A percentile compares a stretch with the other conserved stretches of the same genome.
Conservation (phyloP, 2,329 filamentous ascomycete species). For the Sordariomycetes sp. region DNA sequence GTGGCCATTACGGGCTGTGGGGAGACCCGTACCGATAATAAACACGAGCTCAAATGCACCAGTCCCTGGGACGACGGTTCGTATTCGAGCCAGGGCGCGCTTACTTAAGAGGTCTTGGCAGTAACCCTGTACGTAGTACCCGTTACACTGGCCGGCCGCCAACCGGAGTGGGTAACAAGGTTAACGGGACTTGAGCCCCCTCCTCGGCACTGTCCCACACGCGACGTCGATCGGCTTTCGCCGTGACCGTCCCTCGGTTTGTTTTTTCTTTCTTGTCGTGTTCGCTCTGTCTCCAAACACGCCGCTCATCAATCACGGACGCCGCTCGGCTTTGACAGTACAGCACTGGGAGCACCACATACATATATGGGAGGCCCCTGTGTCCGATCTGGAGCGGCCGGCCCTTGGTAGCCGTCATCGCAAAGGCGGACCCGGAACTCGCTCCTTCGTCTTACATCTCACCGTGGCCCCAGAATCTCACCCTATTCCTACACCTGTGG, state of each 20-base stretch:
- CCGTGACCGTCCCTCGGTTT: background rate
- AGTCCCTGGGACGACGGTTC: background rate
- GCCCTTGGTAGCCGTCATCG: no score
- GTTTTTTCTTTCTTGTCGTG: background rate
- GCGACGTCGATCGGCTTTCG: background rate
- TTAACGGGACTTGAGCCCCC: background rate
- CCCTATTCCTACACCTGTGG: no score
- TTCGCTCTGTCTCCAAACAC: background rate
- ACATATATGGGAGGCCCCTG: no score
- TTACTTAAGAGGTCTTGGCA: background rate
- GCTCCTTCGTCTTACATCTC: no score
- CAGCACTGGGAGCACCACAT: no score
- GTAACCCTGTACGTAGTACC: background rate
- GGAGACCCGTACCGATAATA: background rate
- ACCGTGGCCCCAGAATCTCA: no score
- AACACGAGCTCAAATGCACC: background rate
- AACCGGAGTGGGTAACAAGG: background rate
- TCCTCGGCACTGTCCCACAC: background rate
- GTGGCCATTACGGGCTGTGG: background rate
- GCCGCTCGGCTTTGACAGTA: background rate
- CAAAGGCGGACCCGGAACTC: no score
- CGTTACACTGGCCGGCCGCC: background rate
- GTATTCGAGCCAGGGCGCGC: background rate
- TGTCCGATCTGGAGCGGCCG: no score
- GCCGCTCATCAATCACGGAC: background rate